phyloP scores from a whole-genome alignment of 108 stramenopile genomes.

The Seminavis robusta region DNA sequence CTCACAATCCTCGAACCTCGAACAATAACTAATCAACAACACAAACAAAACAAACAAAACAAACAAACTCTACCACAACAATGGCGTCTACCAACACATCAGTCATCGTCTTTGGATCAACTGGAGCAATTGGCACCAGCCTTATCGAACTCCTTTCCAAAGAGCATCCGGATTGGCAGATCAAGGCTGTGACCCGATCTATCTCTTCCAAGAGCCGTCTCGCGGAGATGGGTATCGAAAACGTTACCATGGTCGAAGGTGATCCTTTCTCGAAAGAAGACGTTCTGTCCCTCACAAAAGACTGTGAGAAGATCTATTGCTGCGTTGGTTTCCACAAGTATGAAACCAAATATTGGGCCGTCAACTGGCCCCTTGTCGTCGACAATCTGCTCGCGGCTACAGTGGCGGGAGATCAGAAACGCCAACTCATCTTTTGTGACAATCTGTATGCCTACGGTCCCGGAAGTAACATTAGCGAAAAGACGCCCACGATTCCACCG shows the following conservation, averaged over 20 bases:
- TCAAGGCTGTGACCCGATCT: constrained; percentile 19
- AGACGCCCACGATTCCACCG: background rate
- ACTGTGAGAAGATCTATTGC: constrained; percentile 18
- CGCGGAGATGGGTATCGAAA: background rate
- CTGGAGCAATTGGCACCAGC: constrained; percentile 18
- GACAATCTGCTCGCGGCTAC: constrained; percentile 22
- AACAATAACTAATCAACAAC: no score
- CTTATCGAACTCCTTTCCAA: constrained; percentile 9
- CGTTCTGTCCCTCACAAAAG: constrained; percentile 2
- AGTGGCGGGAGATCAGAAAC: background rate
- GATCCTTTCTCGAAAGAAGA: constrained; percentile 12
- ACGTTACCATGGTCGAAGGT: constrained; percentile 17
- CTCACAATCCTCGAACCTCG: no score
- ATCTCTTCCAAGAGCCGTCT: background rate
- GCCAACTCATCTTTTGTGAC: constrained; percentile 32
- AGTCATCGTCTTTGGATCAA: constrained; percentile 31
- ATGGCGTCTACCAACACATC: no score
- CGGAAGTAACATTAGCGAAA: constrained; percentile 5
- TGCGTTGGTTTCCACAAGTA: constrained; percentile 29
- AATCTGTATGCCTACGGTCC: constrained; percentile 36
- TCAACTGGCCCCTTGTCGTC: constrained; percentile 27
- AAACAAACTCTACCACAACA: no score
- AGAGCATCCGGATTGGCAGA: constrained; percentile 24
- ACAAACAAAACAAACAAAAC: no score
- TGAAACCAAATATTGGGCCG: constrained; percentile 26